Evolutionary conservation across 2,329 filamentous ascomycete species (phyloP).

Genomic region (Didymella glomerata): DNA sequence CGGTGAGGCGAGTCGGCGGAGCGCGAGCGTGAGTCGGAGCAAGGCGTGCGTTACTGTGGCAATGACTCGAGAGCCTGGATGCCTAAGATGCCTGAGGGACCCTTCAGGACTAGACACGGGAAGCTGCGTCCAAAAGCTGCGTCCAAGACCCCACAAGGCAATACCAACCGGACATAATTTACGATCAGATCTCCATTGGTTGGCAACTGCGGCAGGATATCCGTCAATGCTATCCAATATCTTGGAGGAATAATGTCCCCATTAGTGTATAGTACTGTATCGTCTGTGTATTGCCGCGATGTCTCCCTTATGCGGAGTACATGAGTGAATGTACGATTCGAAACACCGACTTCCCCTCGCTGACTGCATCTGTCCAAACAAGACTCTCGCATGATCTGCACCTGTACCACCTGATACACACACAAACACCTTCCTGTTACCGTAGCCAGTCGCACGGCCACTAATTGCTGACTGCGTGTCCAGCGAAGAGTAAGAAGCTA

Average conservation of each 20-base stretch:
- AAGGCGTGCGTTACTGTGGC: background rate
- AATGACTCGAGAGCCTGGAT: constrained; percentile 11
- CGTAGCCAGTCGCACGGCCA: constrained; percentile 26
- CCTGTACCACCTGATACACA: constrained; percentile 28
- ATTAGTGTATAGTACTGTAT: background rate
- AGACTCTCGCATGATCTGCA: constrained; percentile 22
- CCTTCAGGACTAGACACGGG: constrained; percentile 13
- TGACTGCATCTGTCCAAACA: constrained; percentile 26
- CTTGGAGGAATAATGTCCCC: background rate
- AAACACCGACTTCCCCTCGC: constrained; percentile 5
- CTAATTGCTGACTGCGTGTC: constrained; percentile 48
- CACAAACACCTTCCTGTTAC: constrained; percentile 20
- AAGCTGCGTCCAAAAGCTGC: background rate
- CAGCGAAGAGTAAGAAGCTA: constrained; percentile 30
- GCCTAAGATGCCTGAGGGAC: constrained; percentile 8
- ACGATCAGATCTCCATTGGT: background rate
- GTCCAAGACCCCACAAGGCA: constrained; percentile 1
- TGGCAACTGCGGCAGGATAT: background rate
- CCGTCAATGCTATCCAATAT: background rate
- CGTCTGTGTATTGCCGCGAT: background rate
- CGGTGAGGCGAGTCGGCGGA: background rate
- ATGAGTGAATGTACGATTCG: background rate
- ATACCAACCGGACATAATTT: background rate
- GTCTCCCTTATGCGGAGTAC: constrained; percentile 1
- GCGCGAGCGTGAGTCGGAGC: background rate